Conservation (phyloP, 2,329 filamentous ascomycete genomes). For the Calycina herbarum region DNA sequence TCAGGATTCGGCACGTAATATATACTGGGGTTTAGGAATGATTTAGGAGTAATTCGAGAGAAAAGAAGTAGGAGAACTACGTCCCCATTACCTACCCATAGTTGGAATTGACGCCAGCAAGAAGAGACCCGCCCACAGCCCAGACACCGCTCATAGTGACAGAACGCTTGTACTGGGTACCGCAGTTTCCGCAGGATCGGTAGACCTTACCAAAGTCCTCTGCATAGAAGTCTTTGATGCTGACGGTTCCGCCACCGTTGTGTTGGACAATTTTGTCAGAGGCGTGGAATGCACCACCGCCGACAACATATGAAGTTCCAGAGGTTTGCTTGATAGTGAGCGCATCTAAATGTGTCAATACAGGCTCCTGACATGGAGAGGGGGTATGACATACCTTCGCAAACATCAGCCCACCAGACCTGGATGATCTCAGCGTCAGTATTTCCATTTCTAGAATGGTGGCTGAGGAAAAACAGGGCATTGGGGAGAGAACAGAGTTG, state of each 20-base stretch:
- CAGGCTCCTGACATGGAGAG: slow-evolving; percentile 16
- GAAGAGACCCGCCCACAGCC: slow-evolving; percentile 40
- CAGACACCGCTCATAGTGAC: slow-evolving; percentile 45
- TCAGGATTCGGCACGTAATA: slow-evolving; percentile 28
- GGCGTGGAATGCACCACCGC: slow-evolving; percentile 46
- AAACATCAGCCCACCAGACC: slow-evolving; percentile 32
- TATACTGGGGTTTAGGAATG: too few relatives aligned
- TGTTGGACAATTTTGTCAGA: slow-evolving; percentile 43
- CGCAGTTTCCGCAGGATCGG: slow-evolving; percentile 52
- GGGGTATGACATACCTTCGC: slow-evolving; percentile 31
- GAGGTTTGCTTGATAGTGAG: slow-evolving; percentile 29
- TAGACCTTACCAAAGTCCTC: slow-evolving; percentile 50
- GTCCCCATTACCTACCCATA: too few relatives aligned
- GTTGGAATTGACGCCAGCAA: slow-evolving; percentile 34
- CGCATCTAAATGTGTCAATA: slow-evolving; percentile 23
- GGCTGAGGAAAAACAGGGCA: too few relatives aligned
- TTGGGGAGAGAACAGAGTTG: too few relatives aligned
- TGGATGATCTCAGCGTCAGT: too few relatives aligned
- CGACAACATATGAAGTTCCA: slow-evolving; percentile 44
- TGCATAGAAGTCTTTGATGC: slow-evolving; percentile 42
- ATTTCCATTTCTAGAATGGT: too few relatives aligned
- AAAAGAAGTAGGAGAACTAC: too few relatives aligned
- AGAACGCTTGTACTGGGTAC: slow-evolving; percentile 30
- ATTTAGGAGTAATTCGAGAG: too few relatives aligned
- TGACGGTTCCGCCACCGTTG: slow-evolving; percentile 43